Conservation (phyloP, 2,329 filamentous ascomycete genomes). For the Colletotrichum liaoningense region DNA sequence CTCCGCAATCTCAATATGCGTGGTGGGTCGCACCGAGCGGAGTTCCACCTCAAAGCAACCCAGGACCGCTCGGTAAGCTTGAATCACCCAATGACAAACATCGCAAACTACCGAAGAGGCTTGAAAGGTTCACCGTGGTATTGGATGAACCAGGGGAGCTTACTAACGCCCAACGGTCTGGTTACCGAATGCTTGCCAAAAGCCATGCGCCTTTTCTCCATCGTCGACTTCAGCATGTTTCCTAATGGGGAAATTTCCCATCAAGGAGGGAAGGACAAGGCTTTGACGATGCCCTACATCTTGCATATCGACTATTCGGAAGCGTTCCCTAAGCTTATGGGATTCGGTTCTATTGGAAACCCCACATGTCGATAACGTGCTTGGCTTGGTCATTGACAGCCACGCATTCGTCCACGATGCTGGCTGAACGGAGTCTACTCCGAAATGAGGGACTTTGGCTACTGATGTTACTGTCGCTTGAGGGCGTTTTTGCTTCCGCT, state of each 20-base stretch:
- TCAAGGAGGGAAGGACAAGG: background rate
- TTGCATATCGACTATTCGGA: background rate
- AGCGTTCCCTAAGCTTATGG: background rate
- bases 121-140: background rate
- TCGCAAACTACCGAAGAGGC: background rate
- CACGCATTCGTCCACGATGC: background rate
- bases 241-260: conserved; percentile 12
- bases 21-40: conserved; percentile 6
- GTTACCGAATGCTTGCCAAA: conserved; percentile 9
- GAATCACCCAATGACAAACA: conserved; percentile 6
- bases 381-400: background rate
- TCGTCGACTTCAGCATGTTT: background rate
- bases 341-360: background rate
- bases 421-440: background rate
- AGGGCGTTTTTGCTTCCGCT: no score
- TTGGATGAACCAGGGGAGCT: conserved; percentile 9
- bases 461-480: background rate
- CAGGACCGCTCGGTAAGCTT: conserved; percentile 2
- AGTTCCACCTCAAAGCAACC: conserved; percentile 18
- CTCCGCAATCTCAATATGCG: conserved; percentile 5
- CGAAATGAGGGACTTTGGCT: background rate
- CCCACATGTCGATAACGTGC: background rate
- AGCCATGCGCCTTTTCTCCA: no score
- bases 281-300: background rate
- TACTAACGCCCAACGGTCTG: conserved; percentile 14